Conservation (phyloP, 108 stramenopile species). For the Pseudonitzschia multiseries region DNA sequence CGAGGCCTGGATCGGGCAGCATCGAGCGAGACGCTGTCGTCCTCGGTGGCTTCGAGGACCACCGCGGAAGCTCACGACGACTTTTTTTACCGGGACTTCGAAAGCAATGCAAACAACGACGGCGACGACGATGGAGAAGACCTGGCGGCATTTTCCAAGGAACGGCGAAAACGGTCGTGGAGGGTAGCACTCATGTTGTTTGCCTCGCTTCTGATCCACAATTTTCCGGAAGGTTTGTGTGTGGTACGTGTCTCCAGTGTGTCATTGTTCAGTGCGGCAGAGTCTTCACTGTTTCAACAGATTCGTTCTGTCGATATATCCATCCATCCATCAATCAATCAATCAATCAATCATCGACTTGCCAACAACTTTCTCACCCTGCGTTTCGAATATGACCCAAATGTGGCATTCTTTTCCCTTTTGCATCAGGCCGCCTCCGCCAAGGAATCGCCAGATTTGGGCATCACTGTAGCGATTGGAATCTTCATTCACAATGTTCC, state of each 20-base stretch:
- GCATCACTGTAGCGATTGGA: conserved; percentile 70
- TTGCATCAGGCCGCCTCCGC: conserved; percentile 53
- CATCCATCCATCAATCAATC: too few relatives aligned
- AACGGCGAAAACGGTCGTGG: conserved; percentile 53
- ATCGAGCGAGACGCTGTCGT: background rate
- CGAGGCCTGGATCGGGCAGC: conserved; percentile 10
- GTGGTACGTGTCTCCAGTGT: conserved; percentile 25
- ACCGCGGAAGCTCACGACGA: conserved; percentile 22
- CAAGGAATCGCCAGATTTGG: conserved; percentile 65
- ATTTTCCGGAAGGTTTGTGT: conserved; percentile 82
- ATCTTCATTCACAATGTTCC: conserved; percentile 88
- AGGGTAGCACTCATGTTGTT: conserved; percentile 80
- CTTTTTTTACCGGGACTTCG: too few relatives aligned
- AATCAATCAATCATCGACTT: too few relatives aligned
- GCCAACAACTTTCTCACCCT: too few relatives aligned
- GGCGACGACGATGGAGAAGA: conserved; percentile 36
- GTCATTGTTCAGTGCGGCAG: background rate
- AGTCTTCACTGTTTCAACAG: too few relatives aligned
- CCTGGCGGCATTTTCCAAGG: background rate
- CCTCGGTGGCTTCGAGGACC: background rate
- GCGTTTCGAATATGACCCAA: too few relatives aligned
- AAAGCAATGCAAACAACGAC: conserved; percentile 4
- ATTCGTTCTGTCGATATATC: background rate
- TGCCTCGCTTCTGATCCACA: conserved; percentile 67
- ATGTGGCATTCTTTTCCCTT: too few relatives aligned